Evolutionary conservation across 176 grass and related monocot species (phyloP), one percentile per base, ranked within the genome.

Genomic region (Themeda triandra): DNA sequence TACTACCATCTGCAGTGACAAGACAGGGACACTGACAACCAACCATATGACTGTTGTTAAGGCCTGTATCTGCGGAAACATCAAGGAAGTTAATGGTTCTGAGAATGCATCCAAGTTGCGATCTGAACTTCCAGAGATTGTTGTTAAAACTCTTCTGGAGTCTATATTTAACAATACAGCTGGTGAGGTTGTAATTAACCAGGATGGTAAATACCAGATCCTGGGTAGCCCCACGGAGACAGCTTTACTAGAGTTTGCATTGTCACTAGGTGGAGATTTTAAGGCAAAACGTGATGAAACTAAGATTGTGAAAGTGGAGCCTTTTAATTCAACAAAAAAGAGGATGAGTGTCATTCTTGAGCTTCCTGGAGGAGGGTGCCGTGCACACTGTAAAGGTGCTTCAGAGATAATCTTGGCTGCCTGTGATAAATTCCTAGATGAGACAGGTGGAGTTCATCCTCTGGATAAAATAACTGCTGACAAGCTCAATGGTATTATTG

Each of bases 41-140:
- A 99, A 99, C 71, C 93, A 88, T 77, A 99, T 99, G 96, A 92
- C 96, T 31, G 93, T 99, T 75, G 91, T 96, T 51, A 99, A 99
- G 92, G 80, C 86, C 75, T 99, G 96, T 62, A 86, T 99, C 77
- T 95, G 91, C 49, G 86, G 86, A 65, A 89, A 88, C 53, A 85
- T 96, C 39, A 87, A 84, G 36, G 93, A 99, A 75, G 77, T 94
- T 70, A 81, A 76, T 33, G 79, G 5, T 71, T 81, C 58, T 19
- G 74, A 92, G 79, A 90, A 93, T 10, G 79, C 85, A 27, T 91
- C 82, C 66, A 90, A 75, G 33, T 82, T 99, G 41, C 79, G 93
- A 72, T 90, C 89, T 76, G 87, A 96, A 83, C 83, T 96, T 83
- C 93, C 96, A 40, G 88, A 92, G 58, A 48, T 15, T 62, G 87